A percentile compares a stretch with the other conserved stretches of the same genome.
phyloP scores from a whole-genome alignment of 495 filamentous ascomycete genomes.

The Recurvomyces mirabilis region DNA sequence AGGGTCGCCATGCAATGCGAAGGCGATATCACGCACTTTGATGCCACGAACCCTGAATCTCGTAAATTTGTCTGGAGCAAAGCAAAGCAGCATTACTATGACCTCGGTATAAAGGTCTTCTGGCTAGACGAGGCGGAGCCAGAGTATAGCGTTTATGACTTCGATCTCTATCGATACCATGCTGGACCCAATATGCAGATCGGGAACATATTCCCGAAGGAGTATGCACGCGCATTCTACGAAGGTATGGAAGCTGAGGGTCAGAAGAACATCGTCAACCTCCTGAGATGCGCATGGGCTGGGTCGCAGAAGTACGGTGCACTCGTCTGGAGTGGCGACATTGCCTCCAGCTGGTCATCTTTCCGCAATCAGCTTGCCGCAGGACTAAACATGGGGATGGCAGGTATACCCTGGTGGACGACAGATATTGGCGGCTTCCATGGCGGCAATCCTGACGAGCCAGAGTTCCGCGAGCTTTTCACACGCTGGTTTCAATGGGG shows the following conservation, averaged over 20 bases:
- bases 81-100: conserved; percentile 44
- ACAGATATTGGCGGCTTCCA: conserved; percentile 52
- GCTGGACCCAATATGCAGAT: conserved; percentile 40
- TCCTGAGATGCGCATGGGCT: conserved; percentile 49
- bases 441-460: conserved; percentile 42
- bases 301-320: conserved; percentile 50
- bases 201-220: conserved; percentile 45
- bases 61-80: conserved; percentile 44
- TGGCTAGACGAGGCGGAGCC: conserved; percentile 55
- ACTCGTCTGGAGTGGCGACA: conserved; percentile 49
- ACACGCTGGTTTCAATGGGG: conserved; percentile 54
- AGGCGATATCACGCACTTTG: conserved; percentile 45
- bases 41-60: conserved; percentile 44
- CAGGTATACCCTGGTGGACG: conserved; percentile 49
- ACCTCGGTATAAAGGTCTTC: conserved; percentile 46
- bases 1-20: conserved; percentile 42
- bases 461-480: conserved; percentile 46
- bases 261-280: conserved; percentile 43
- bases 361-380: conserved; percentile 46
- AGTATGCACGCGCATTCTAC: conserved; percentile 45
- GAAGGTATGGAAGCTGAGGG: conserved; percentile 42
- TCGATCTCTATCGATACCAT: conserved; percentile 48
- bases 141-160: conserved; percentile 48
- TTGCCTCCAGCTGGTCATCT: conserved; percentile 44
- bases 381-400: conserved; percentile 47